These are phyloP conservation scores for Maudiozyma pseudohumilis DNA, from an alignment of 805 yeast species.

Conservation along the genomic window DNA sequence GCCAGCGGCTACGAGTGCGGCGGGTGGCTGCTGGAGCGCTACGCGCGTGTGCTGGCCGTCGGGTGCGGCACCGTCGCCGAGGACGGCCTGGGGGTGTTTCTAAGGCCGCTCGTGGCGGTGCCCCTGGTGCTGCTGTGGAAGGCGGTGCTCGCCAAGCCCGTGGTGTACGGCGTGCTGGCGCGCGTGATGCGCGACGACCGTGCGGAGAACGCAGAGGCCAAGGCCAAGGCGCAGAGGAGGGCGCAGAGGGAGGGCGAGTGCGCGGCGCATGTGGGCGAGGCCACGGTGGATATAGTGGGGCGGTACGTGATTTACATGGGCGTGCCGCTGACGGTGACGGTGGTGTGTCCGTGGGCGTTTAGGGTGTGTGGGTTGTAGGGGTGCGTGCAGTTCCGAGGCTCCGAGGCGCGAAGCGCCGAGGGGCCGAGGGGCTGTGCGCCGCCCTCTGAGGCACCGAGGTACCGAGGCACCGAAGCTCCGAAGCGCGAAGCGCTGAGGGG, in stretches of 20 bases:
- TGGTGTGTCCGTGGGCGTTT: conserved; percentile 25
- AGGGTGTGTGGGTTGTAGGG: background rate
- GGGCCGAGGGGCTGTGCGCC: no score
- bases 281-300: conserved; percentile 69
- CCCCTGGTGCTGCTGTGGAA: conserved; percentile 63
- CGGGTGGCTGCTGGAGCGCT: conserved; percentile 39
- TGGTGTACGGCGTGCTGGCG: conserved; percentile 41
- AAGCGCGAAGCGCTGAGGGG: no score
- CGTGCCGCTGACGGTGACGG: conserved; percentile 46
- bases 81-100: conserved; percentile 32
- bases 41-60: conserved; percentile 1
- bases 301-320: conserved; percentile 77
- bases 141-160: conserved; percentile 49
- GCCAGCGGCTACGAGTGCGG: conserved; percentile 65
- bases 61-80: conserved; percentile 7
- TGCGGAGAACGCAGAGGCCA: conserved; percentile 17
- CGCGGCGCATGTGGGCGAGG: conserved; percentile 50
- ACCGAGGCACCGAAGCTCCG: no score
- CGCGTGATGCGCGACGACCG: conserved; percentile 15
- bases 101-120: conserved; percentile 56
- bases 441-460: no score
- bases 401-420: no score
- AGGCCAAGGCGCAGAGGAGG: conserved; percentile 22
- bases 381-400: no score
- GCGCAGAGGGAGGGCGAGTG: conserved; percentile 10